These are phyloP conservation scores for Eutrema japonicum DNA, from an alignment of 345 rosid genomes.

Conservation along the genomic window DNA sequence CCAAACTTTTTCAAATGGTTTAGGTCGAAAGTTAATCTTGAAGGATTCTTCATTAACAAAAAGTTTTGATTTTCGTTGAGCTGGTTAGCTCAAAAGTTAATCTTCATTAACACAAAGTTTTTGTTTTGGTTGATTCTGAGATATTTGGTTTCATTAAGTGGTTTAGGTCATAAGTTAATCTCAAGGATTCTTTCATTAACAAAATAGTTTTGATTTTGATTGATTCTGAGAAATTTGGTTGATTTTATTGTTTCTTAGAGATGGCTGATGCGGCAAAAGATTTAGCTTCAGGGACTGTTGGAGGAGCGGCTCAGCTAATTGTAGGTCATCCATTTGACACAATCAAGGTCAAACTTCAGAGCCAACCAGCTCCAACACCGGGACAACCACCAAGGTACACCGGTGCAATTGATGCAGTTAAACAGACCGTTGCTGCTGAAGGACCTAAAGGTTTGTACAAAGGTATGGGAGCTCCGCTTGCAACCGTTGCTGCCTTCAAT, in stretches of 20 bases:
- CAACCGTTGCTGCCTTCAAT: constrained; percentile 97
- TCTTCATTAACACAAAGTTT: neutral
- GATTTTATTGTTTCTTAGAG: constrained; percentile 41
- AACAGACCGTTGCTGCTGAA: constrained; percentile 84
- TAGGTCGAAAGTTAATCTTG: neutral
- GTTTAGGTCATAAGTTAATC: neutral
- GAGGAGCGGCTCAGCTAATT: constrained; percentile 92
- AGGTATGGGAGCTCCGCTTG: constrained; percentile 99
- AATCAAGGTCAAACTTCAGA: constrained; percentile 98
- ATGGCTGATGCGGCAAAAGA: constrained; percentile 95
- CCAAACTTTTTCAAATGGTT: neutral
- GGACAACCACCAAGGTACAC: constrained; percentile 78
- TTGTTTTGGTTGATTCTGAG: constrained; percentile 6
- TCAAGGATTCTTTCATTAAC: neutral
- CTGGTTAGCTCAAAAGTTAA: neutral
- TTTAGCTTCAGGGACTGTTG: constrained; percentile 85
- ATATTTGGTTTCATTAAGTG: neutral
- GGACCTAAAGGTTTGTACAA: constrained; percentile 93
- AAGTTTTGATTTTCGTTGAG: constrained; percentile 5
- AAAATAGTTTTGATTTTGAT: neutral
- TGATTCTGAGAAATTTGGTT: neutral
- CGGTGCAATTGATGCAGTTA: constrained; percentile 90
- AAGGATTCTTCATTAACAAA: neutral
- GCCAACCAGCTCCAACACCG: constrained; percentile 82
- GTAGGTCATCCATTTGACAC: constrained; percentile 98